Conservation (phyloP, 371 early-diverging fungal genomes). For the Mucor sp. region DNA sequence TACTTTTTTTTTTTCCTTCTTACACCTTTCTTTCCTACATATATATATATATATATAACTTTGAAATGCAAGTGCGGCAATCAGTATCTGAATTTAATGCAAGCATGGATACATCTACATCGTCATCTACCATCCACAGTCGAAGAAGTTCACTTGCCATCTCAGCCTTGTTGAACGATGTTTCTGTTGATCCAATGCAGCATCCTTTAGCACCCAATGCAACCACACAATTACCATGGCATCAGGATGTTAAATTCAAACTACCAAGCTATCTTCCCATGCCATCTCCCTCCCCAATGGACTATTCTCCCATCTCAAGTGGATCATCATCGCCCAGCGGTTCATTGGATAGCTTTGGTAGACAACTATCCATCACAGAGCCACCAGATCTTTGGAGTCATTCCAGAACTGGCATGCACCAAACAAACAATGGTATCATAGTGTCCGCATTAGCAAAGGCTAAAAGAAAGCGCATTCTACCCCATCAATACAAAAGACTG, state of each 20-base stretch:
- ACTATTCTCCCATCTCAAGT: constrained; percentile 3
- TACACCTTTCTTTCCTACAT: not conserved
- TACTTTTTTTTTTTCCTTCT: not conserved
- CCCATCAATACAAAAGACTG: constrained; percentile 63
- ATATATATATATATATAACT: not conserved
- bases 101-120: not conserved
- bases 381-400: constrained; percentile 11
- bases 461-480: constrained; percentile 73
- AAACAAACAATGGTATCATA: constrained; percentile 6
- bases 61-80: not conserved
- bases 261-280: not conserved
- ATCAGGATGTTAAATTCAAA: not conserved
- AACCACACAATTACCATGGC: not conserved
- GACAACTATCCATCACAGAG: not conserved
- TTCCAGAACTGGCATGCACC: constrained; percentile 5
- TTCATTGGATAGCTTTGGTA: not conserved
- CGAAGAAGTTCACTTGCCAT: constrained; percentile 11
- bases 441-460: constrained; percentile 39
- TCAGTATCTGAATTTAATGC: not conserved
- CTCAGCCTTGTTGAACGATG: constrained; percentile 30
- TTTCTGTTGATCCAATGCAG: constrained; percentile 32
- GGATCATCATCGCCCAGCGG: constrained; percentile 8
- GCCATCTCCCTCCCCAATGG: not conserved
- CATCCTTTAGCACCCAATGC: constrained; percentile 1
- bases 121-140: not conserved